A percentile compares a stretch with the other conserved stretches of the same genome.
Evolutionary conservation across 176 grass and related monocot genomes (phyloP).

Genomic region (Carex cristatella): DNA sequence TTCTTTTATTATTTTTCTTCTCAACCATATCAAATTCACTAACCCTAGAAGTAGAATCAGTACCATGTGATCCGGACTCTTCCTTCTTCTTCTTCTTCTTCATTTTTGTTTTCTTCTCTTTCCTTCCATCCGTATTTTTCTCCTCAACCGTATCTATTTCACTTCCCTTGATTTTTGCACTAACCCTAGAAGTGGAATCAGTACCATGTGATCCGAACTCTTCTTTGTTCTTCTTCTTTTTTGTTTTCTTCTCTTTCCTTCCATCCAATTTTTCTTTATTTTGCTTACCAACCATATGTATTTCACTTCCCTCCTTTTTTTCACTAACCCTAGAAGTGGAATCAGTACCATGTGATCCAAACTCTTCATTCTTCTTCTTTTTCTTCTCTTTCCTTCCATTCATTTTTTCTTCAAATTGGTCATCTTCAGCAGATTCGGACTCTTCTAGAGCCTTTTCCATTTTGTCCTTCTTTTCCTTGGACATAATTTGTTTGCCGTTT

Average conservation of each 20-base stretch:
- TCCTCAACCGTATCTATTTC: background rate
- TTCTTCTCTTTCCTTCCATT: background rate
- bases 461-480: conserved; percentile 1
- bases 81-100: background rate
- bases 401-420: background rate
- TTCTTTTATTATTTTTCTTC: background rate
- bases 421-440: background rate
- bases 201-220: background rate
- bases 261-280: background rate
- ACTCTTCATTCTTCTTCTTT: background rate
- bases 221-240: conserved; percentile 7
- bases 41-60: background rate
- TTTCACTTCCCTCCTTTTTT: background rate
- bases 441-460: background rate
- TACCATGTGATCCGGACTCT: conserved; percentile 2
- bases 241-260: conserved; percentile 2
- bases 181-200: background rate
- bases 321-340: background rate
- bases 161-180: background rate
- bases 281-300: background rate
- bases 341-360: background rate
- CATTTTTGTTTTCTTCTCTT: background rate
- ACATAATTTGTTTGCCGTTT: background rate
- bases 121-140: background rate
- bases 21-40: background rate